These are phyloP conservation scores for Escallonia rubra DNA, from an alignment of 129 eudicot species.

Conservation along the genomic window DNA sequence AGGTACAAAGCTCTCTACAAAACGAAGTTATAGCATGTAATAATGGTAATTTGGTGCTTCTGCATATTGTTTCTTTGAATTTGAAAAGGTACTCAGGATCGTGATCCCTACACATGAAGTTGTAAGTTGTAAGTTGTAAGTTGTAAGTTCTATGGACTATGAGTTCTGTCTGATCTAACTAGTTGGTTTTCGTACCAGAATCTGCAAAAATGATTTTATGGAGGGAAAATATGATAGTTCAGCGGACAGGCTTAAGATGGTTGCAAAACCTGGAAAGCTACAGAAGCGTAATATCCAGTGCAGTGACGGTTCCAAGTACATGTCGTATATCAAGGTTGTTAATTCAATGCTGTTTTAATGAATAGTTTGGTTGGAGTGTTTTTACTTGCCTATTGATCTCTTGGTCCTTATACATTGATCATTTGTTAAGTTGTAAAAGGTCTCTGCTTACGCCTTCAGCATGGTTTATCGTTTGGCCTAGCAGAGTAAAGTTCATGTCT, in stretches of 20 bases:
- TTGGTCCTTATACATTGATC: too few species aligned
- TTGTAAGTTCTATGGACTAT: too few species aligned
- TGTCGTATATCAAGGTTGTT: constrained; percentile 90
- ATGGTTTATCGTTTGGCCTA: too few species aligned
- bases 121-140: too few species aligned
- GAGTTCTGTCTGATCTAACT: constrained; percentile 1
- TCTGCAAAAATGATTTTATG: constrained; percentile 32
- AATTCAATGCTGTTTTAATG: background rate
- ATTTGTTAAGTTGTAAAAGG: too few species aligned
- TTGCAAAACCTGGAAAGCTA: constrained; percentile 30
- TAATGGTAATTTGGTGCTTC: background rate
- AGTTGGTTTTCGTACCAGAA: constrained; percentile 15
- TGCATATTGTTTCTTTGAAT: background rate
- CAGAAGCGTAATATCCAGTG: constrained; percentile 47
- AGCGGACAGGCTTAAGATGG: constrained; percentile 37
- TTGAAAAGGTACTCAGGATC: too few species aligned
- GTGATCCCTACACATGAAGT: too few species aligned
- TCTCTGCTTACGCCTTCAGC: too few species aligned
- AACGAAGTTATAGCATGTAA: too few species aligned
- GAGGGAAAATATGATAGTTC: constrained; percentile 34
- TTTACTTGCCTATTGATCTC: too few species aligned
- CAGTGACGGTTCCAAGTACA: constrained; percentile 87
- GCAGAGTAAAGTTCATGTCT: too few species aligned
- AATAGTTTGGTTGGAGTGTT: too few species aligned
- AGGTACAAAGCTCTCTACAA: constrained; percentile 30